phyloP scores from a whole-genome alignment of 805 yeast species.

The Pichia phayaonensis region DNA sequence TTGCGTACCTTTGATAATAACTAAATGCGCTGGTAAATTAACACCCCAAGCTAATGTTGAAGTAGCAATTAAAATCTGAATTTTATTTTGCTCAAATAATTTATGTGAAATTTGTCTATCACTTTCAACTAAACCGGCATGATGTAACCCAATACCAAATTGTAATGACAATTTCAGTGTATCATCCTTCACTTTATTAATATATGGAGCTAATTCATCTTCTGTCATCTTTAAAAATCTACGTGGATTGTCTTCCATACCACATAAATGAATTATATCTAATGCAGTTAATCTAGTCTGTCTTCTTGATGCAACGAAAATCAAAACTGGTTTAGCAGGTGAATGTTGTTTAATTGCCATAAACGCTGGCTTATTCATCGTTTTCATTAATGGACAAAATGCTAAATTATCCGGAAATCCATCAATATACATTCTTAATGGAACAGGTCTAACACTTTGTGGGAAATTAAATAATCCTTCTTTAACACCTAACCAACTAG shows the following conservation, averaged over 20 bases:
- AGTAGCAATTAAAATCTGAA: conserved; percentile 69
- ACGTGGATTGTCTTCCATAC: conserved; percentile 69
- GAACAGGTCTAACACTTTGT: conserved; percentile 77
- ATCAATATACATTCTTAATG: conserved; percentile 78
- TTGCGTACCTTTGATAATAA: conserved; percentile 70
- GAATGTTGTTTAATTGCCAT: conserved; percentile 90
- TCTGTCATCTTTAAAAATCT: conserved; percentile 63
- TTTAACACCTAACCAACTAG: conserved; percentile 71
- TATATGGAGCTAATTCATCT: conserved; percentile 43
- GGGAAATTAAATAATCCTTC: conserved; percentile 77
- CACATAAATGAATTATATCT: conserved; percentile 72
- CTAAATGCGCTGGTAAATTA: conserved; percentile 73
- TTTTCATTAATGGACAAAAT: conserved; percentile 79
- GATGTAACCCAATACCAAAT: conserved; percentile 76
- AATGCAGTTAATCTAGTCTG: conserved; percentile 77
- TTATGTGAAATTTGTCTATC: conserved; percentile 67
- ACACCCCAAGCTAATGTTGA: conserved; percentile 89
- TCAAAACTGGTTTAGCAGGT: conserved; percentile 72
- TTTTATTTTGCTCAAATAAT: conserved; percentile 57
- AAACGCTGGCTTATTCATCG: conserved; percentile 84
- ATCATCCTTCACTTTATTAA: conserved; percentile 67
- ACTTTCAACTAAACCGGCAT: conserved; percentile 71
- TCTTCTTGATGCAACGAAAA: conserved; percentile 79
- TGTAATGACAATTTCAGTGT: conserved; percentile 67
- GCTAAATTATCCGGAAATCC: conserved; percentile 79